A percentile compares a stretch with the other conserved stretches of the same genome.
phyloP scores from a whole-genome alignment of 352 stramenopile genomes.

The Phytophthora pluvialis region DNA sequence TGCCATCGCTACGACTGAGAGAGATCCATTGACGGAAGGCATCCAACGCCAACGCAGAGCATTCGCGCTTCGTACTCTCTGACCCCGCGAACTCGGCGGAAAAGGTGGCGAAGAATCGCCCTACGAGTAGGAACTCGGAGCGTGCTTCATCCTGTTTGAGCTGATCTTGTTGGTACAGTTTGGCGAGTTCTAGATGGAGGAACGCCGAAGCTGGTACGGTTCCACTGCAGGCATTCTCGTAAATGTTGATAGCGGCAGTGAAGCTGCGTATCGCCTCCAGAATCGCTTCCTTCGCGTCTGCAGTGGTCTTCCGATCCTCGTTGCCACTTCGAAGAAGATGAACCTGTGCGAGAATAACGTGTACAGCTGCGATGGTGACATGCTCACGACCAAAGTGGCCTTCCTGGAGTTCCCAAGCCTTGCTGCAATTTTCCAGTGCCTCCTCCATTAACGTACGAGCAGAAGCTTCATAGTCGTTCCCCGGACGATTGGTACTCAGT shows the following conservation, averaged over 20 bases:
- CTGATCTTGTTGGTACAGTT: conserved; percentile 50
- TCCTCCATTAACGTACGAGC: conserved; percentile 58
- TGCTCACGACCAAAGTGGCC: conserved; percentile 54
- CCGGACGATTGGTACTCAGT: conserved; percentile 9
- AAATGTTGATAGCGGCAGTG: conserved; percentile 56
- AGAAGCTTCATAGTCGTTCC: conserved; percentile 17
- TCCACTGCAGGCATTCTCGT: conserved; percentile 60
- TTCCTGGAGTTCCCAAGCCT: conserved; percentile 71
- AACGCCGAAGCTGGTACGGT: conserved; percentile 61
- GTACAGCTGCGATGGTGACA: conserved; percentile 55
- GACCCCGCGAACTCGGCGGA: conserved; percentile 56
- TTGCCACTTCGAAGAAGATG: conserved; percentile 38
- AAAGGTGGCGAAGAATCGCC: conserved; percentile 67
- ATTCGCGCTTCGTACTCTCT: conserved; percentile 63
- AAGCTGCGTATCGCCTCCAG: conserved; percentile 53
- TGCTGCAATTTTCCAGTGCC: conserved; percentile 68
- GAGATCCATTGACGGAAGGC: conserved; percentile 57
- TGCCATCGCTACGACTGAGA: conserved; percentile 12
- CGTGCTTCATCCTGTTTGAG: conserved; percentile 17
- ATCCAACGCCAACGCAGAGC: conserved; percentile 63
- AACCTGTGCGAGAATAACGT: conserved; percentile 64
- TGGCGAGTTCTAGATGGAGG: conserved; percentile 67
- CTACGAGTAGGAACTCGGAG: conserved; percentile 45
- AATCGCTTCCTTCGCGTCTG: conserved; percentile 36
- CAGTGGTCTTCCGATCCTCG: conserved; percentile 3